phyloP scores from a whole-genome alignment of 768 basidiomycete species.

The Lactarius quietus region DNA sequence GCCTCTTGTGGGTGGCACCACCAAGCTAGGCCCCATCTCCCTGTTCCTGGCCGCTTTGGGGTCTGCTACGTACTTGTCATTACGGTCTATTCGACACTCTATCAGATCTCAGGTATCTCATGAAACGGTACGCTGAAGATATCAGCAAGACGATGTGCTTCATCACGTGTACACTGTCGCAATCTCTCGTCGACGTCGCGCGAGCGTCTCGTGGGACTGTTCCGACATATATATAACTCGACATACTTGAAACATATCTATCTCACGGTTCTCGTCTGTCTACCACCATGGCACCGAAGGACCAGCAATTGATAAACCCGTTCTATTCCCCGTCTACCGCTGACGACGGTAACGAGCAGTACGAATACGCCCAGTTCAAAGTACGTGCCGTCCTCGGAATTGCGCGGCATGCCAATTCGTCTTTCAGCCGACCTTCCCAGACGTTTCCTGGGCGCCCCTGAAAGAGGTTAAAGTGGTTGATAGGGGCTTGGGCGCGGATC shows the following conservation, averaged over 20 bases:
- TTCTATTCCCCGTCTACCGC: conserved; percentile 63
- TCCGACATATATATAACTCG: background rate
- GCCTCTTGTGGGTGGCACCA: too few relatives aligned
- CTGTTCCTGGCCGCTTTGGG: too few relatives aligned
- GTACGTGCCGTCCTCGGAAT: conserved; percentile 33
- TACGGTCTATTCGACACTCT: too few relatives aligned
- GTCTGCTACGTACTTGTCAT: too few relatives aligned
- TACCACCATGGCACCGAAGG: conserved; percentile 15
- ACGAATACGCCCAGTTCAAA: conserved; percentile 58
- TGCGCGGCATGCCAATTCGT: background rate
- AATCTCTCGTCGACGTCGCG: conserved; percentile 31
- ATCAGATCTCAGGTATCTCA: background rate
- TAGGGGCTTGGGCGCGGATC: conserved; percentile 65
- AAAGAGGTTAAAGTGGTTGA: conserved; percentile 56
- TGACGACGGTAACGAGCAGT: conserved; percentile 48
- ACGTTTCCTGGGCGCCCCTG: conserved; percentile 62
- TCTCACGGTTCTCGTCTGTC: background rate
- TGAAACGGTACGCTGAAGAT: background rate
- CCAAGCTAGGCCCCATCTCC: too few relatives aligned
- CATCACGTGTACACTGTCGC: conserved; percentile 34
- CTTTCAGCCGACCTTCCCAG: conserved; percentile 59
- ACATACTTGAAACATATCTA: background rate
- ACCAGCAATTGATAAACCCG: conserved; percentile 46
- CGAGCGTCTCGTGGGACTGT: conserved; percentile 6
- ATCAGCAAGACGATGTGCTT: background rate